Base-by-base conservation (phyloP, 345 rosid species). In the Eutrema japonicum region DNA sequence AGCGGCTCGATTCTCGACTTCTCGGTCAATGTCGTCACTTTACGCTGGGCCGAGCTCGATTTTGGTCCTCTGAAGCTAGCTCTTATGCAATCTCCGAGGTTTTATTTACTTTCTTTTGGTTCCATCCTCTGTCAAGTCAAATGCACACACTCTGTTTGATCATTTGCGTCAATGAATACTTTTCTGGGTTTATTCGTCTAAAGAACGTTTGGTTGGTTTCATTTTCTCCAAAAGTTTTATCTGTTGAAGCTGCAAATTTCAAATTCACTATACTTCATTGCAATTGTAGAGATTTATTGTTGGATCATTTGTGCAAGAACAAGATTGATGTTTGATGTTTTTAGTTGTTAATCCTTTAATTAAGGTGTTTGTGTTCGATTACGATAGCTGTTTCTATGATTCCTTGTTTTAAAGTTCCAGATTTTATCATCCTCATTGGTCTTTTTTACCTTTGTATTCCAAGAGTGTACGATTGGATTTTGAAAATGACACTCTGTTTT, bases 41-140 rank as follows among this genome's bases (percentile, higher is more conserved):
- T 83, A 48, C 90, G 96, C 30, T 95, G 94, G 98, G 98, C 96
- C 2, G 97, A 95, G 70, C 94, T 90, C 45, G 84, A 92, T 11
- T 88, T 94, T 1, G 94, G 94, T 50, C 82, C 94, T 22, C 89
- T 95, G 45, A 95, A 84, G 80, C 93, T 92, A 32, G 91, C 92
- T 37, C 86, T 89, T 52, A 80, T 95, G 90, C 92, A 89, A 62
- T 84, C 86, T 50, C 85, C 96, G 10, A 68, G 84, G 97, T 95
- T 8, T 38, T 46, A 6, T n/a, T 47, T 47, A 0, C 7, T 26
- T 8, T 22, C 10, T 6, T 22, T 22, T n/a, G 37, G 5, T 40
- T n/a, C 10, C 27, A 27, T 29, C 22, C 2, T 30, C 0, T 1
- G 26, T 22, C 26, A 22, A 3, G 1, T 29, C 2, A 26, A 67